Percentiles rank a stretch among this genome's conserved stretches.
Evolutionary conservation across 805 yeast genomes (phyloP).

Genomic region (Saccharomyces mikatae): DNA sequence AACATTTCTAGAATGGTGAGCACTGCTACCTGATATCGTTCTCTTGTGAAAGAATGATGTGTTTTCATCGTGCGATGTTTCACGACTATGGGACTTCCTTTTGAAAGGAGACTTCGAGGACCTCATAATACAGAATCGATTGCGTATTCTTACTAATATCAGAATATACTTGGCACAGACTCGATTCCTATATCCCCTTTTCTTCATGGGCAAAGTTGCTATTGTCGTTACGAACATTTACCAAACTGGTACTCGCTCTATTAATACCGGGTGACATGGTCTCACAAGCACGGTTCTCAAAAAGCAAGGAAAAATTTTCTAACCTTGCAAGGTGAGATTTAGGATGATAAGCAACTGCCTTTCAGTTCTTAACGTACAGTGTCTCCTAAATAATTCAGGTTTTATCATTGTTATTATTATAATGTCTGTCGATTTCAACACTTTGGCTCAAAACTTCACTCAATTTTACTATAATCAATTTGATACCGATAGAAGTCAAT

Average conservation of each 20-base stretch:
- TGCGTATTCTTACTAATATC: neutral
- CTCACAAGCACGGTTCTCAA: neutral
- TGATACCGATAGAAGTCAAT: conserved; percentile 83
- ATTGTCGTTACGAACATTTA: neutral
- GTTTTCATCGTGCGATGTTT: conserved; percentile 25
- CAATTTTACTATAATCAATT: conserved; percentile 92
- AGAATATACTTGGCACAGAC: neutral
- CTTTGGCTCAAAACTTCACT: conserved; percentile 70
- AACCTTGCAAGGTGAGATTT: neutral
- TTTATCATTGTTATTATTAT: conserved; percentile 6
- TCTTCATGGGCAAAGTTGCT: neutral
- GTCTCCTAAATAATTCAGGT: neutral
- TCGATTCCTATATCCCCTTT: neutral
- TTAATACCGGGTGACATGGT: neutral
- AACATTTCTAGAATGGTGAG: conserved; percentile 9
- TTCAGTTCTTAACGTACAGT: neutral
- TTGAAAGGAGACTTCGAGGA: conserved; percentile 33
- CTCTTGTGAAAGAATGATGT: conserved; percentile 13
- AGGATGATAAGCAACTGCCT: neutral
- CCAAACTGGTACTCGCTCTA: neutral
- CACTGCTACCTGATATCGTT: conserved; percentile 14
- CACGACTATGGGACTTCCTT: conserved; percentile 28
- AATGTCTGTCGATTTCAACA: conserved; percentile 38
- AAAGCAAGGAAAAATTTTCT: neutral
- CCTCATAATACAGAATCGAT: conserved; percentile 13